Conservation (phyloP, 2,329 filamentous ascomycete genomes). For the Cercospora nicotianae region DNA sequence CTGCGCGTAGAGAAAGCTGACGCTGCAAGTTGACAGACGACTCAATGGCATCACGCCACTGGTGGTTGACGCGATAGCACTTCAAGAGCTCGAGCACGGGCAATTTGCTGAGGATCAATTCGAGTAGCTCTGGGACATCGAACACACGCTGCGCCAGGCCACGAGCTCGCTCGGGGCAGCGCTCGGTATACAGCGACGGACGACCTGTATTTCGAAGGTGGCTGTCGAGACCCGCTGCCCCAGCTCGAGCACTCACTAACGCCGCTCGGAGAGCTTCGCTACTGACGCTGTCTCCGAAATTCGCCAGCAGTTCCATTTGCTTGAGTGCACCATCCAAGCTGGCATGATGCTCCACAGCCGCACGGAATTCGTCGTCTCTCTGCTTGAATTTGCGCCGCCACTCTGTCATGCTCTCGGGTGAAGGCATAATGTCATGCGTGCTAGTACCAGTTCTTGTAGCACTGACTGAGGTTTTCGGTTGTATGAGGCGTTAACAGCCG, state of each 20-base stretch:
- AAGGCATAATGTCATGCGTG: background rate
- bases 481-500: background rate
- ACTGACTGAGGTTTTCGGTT: background rate
- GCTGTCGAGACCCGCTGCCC: constrained; percentile 2
- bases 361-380: constrained; percentile 11
- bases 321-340: background rate
- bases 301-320: background rate
- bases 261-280: background rate
- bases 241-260: background rate
- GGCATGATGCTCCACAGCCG: constrained; percentile 3
- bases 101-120: constrained; percentile 13
- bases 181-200: constrained; percentile 5
- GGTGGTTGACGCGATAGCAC: constrained; percentile 2
- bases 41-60: constrained; percentile 8
- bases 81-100: constrained; percentile 13
- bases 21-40: constrained; percentile 6
- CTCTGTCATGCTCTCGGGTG: constrained; percentile 1
- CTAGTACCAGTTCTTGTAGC: background rate
- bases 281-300: background rate
- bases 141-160: constrained; percentile 8
- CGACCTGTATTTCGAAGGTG: constrained; percentile 9
- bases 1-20: constrained; percentile 2
- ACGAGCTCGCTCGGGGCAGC: constrained; percentile 7
- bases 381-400: constrained; percentile 6
- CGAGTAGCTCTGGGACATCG: constrained; percentile 10